Evolutionary conservation across 2,329 filamentous ascomycete genomes (phyloP).

Genomic region (Aspergillus amoenus): DNA sequence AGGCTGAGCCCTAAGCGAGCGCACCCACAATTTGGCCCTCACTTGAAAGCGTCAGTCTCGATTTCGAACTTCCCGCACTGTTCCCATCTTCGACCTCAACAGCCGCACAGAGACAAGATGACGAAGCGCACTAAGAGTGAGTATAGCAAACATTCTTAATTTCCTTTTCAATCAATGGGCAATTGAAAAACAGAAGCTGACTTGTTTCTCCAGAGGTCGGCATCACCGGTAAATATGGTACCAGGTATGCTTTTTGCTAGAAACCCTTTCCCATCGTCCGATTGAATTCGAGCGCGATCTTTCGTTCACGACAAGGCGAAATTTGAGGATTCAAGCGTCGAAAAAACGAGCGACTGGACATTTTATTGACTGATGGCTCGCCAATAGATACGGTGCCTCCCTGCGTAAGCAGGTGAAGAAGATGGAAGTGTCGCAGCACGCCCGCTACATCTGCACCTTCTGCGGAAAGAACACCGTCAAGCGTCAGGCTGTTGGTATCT

Average conservation of each 20-base stretch:
- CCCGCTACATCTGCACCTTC: slow-evolving; percentile 96
- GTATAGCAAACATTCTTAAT: slow-evolving; percentile 1
- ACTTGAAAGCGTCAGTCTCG: slow-evolving; percentile 34
- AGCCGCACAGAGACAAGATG: slow-evolving; percentile 64
- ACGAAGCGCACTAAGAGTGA: slow-evolving; percentile 88
- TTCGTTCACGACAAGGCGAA: slow-evolving; percentile 15
- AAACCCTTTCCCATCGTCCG: slow-evolving; percentile 14
- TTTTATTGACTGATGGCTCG: slow-evolving; percentile 23
- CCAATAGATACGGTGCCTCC: slow-evolving; percentile 88
- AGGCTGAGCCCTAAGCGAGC: slow-evolving; percentile 41
- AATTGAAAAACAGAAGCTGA: slow-evolving; percentile 25
- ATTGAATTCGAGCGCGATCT: slow-evolving; percentile 15
- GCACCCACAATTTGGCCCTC: slow-evolving; percentile 36
- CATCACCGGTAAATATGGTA: slow-evolving; percentile 98
- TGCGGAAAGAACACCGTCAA: slow-evolving; percentile 96
- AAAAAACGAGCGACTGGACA: slow-evolving; percentile 8
- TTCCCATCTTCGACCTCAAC: slow-evolving; percentile 40
- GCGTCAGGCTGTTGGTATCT: slow-evolving; percentile 89
- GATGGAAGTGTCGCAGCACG: slow-evolving; percentile 99
- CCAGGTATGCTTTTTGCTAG: slow-evolving; percentile 65
- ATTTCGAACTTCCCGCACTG: slow-evolving; percentile 33
- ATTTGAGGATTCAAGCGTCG: slow-evolving; percentile 17
- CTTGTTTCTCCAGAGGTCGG: slow-evolving; percentile 67
- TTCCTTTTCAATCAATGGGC: not conserved
- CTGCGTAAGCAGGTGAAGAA: slow-evolving; percentile 99